These are phyloP conservation scores for Byssochlamys sp. DNA, from an alignment of 2,329 filamentous ascomycete species.

Conservation along the genomic window DNA sequence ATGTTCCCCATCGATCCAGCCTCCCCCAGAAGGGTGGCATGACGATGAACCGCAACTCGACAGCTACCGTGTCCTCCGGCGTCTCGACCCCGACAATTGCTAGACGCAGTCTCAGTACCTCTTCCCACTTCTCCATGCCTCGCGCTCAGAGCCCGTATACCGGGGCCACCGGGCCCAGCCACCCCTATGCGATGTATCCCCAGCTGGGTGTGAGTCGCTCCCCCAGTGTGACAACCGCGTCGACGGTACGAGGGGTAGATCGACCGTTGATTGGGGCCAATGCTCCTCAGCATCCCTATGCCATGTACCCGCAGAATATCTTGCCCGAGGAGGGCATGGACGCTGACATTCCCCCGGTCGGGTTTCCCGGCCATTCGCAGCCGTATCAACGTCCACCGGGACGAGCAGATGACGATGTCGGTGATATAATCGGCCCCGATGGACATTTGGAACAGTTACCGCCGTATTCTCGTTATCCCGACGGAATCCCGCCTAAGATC, in stretches of 20 bases:
- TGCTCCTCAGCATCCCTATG: slow-evolving; percentile 74
- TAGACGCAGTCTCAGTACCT: slow-evolving; percentile 35
- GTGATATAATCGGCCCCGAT: slow-evolving; percentile 75
- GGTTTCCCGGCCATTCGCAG: slow-evolving; percentile 60
- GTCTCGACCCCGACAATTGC: slow-evolving; percentile 22
- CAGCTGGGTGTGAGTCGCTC: slow-evolving; percentile 54
- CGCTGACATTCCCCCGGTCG: slow-evolving; percentile 51
- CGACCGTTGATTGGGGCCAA: slow-evolving; percentile 51
- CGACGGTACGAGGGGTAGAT: slow-evolving; percentile 53
- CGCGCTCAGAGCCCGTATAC: slow-evolving; percentile 56
- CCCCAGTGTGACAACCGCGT: slow-evolving; percentile 60
- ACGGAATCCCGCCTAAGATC: slow-evolving; percentile 56
- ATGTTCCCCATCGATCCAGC: slow-evolving; percentile 22
- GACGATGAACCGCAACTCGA: slow-evolving; percentile 22
- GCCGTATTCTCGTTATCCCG: slow-evolving; percentile 82
- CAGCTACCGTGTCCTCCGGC: slow-evolving; percentile 17
- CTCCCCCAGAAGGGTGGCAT: slow-evolving; percentile 26
- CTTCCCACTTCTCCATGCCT: slow-evolving; percentile 37
- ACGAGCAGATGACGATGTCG: slow-evolving; percentile 62
- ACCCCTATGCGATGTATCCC: slow-evolving; percentile 76
- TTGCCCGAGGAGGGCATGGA: slow-evolving; percentile 47
- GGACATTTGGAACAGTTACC: slow-evolving; percentile 86
- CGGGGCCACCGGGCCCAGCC: slow-evolving; percentile 63
- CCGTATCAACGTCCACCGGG: slow-evolving; percentile 64
- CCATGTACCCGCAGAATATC: slow-evolving; percentile 74